Evolutionary conservation across 805 yeast genomes (phyloP).

Genomic region (Starmerella kuoi): DNA sequence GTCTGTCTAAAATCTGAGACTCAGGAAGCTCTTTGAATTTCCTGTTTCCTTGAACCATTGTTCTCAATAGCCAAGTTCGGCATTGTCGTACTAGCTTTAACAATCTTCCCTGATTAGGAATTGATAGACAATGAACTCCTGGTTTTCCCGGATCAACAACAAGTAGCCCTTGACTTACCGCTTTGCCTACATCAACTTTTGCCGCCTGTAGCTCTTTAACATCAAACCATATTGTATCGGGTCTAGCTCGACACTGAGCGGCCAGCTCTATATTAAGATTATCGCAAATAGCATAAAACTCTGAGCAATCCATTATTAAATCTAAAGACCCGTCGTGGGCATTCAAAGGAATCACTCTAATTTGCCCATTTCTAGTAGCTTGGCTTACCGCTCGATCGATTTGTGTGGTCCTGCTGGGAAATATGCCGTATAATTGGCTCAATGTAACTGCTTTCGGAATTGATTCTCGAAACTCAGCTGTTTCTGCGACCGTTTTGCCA

Average conservation of each 20-base stretch:
- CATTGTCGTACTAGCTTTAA: constrained; percentile 26
- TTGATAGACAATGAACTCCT: constrained; percentile 26
- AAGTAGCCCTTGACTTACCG: constrained; percentile 28
- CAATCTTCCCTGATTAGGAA: constrained; percentile 31
- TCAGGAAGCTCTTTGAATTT: constrained; percentile 32
- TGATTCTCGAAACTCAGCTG: constrained; percentile 21
- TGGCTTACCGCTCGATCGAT: constrained; percentile 28
- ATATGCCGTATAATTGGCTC: constrained; percentile 30
- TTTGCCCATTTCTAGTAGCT: constrained; percentile 20
- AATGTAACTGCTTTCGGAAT: constrained; percentile 28
- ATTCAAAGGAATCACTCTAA: constrained; percentile 26
- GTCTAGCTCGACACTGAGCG: constrained; percentile 21
- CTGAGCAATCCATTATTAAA: constrained; percentile 24
- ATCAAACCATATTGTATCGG: constrained; percentile 25
- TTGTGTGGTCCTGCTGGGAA: constrained; percentile 28
- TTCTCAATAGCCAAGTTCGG: constrained; percentile 29
- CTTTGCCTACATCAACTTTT: constrained; percentile 15
- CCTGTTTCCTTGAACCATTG: constrained; percentile 23
- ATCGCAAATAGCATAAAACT: constrained; percentile 16
- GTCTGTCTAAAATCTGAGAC: constrained; percentile 25
- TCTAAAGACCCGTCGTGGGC: constrained; percentile 25
- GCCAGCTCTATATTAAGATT: constrained; percentile 16
- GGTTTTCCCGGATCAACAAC: constrained; percentile 27
- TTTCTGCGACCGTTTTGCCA: constrained; percentile 22
- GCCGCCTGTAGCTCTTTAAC: constrained; percentile 21